Conservation (phyloP, 371 early-diverging fungal genomes). For the Dichotomocladium elegans region DNA sequence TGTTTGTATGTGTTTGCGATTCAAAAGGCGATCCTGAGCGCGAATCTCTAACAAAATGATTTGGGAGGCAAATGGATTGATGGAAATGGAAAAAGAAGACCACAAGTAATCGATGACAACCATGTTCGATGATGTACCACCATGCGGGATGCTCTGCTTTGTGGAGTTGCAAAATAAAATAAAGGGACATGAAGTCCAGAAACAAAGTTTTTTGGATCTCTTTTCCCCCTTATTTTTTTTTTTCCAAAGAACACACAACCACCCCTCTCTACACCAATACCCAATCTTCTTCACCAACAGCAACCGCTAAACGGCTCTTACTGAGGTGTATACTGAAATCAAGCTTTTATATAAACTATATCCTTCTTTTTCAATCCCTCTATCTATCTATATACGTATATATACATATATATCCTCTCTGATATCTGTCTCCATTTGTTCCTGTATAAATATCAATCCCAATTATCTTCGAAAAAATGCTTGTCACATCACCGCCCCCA, state of each 20-base stretch:
- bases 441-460: background rate
- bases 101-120: background rate
- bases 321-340: no score
- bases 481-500: slow-evolving; percentile 13
- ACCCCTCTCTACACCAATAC: slow-evolving; percentile 8
- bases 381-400: background rate
- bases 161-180: slow-evolving; percentile 11
- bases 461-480: no score
- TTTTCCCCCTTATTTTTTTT: no score
- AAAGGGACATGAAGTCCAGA: background rate
- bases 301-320: no score
- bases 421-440: background rate
- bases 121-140: background rate
- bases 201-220: slow-evolving; percentile 9
- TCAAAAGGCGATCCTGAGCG: no score
- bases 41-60: no score
- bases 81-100: background rate
- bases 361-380: background rate
- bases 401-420: slow-evolving; percentile 1
- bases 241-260: no score
- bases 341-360: no score
- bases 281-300: no score
- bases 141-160: background rate
- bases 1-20: no score
- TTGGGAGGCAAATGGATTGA: background rate